Base-by-base conservation (phyloP, 768 basidiomycete species). In the Dioszegia aurantiaca region DNA sequence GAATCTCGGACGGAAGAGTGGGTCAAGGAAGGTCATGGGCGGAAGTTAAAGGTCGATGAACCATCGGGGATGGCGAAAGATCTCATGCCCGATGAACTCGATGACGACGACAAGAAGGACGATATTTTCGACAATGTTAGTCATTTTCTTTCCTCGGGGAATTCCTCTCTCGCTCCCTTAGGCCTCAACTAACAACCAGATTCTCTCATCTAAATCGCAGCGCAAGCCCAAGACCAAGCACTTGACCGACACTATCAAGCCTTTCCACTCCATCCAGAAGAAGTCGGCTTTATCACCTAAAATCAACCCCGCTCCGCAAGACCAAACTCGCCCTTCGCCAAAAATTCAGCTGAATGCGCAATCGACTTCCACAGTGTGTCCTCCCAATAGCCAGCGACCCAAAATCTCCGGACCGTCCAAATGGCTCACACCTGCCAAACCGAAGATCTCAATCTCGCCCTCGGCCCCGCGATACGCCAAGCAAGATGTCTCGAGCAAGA, bases 181-280 rank as follows among this genome's bases (percentile, higher is more conserved):
- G 6, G 23, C 26, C 46, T 16, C 5, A n/a, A 28, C 26, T 47
- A 28, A 31, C 17, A 26, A 3, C 1, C 37, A 53, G 51, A 53
- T 53, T 23, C 17, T 53, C 19, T 37, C 51, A 23, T 6, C 19
- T 4, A 41, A 17, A 2, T 23, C n/a, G n/a, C 40, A 40, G 3
- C 3, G 24, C 9, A 53, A 53, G 6, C 12, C 19, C 16, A 24
- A 24, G 36, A 37, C 12, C 10, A 37, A 40, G 6, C 14, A 39
- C 51, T 31, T 40, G 19, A 19, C 9, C 36, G 21, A 21, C 4
- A 8, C 51, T n/a, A 53, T 53, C 51, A 53, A 53, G 37, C 51
- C 51, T 17, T 53, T 53, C 51, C 36, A 19, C n/a, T 27, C 51
- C 6, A 21, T 53, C 33, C 24, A 23, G 31, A 14, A 14, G 27